phyloP scores from a whole-genome alignment of 2,329 filamentous ascomycete species.

The Phialophora chinensis region DNA sequence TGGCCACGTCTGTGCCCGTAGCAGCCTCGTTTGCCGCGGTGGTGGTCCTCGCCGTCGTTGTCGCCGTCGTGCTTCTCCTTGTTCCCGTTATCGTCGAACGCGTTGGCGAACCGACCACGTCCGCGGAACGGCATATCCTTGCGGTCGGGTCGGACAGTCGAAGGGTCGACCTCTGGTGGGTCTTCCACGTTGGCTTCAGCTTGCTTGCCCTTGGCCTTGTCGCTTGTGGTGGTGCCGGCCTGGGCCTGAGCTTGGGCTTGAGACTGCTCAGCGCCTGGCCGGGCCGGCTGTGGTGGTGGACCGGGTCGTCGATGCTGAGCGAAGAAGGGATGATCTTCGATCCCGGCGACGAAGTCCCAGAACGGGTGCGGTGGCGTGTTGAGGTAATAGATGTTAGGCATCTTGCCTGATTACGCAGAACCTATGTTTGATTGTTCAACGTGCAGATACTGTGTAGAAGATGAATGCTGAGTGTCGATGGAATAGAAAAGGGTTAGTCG shows the following conservation, averaged over 20 bases:
- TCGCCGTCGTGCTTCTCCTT: conserved; percentile 8
- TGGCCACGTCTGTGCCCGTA: conserved; percentile 14
- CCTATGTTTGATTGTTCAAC: neutral
- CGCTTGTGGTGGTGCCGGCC: conserved; percentile 22
- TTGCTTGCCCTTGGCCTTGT: conserved; percentile 35
- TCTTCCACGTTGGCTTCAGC: conserved; percentile 33
- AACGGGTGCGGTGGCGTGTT: conserved; percentile 51
- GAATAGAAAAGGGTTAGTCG: conserved; percentile 6
- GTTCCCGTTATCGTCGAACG: conserved; percentile 29
- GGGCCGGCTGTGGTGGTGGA: conserved; percentile 38
- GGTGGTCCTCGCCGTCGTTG: conserved; percentile 11
- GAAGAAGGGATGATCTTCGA: conserved; percentile 59
- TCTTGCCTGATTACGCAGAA: conserved; percentile 43
- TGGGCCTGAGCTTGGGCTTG: conserved; percentile 43
- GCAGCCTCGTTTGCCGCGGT: conserved; percentile 28
- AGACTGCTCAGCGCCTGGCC: conserved; percentile 46
- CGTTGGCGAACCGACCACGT: conserved; percentile 35
- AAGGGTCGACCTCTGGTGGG: conserved; percentile 38
- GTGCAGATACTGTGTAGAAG: conserved; percentile 9
- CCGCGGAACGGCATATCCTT: conserved; percentile 34
- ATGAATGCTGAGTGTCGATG: neutral
- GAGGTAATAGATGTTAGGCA: conserved; percentile 61
- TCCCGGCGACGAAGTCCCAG: conserved; percentile 61
- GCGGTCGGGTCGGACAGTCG: conserved; percentile 31
- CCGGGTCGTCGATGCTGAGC: conserved; percentile 44